phyloP scores from a whole-genome alignment of 2,329 filamentous ascomycete genomes.

The Pseudogymnoascus sp. region DNA sequence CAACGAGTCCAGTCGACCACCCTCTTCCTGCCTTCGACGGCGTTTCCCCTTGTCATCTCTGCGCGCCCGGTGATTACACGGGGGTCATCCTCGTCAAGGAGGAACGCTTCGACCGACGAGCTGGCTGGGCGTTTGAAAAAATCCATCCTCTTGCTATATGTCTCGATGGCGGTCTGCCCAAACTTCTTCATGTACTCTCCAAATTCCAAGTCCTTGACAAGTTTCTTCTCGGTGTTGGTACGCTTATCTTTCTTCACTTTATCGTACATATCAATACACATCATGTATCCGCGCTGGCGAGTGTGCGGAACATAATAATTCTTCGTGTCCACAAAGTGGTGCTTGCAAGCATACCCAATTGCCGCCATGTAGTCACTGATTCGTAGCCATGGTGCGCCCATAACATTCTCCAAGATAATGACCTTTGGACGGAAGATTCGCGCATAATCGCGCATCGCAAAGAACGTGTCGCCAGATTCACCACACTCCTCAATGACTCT shows the following conservation, averaged over 20 bases:
- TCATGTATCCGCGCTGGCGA: conserved; percentile 49
- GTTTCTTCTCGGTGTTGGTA: conserved; percentile 35
- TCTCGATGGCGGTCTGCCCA: not conserved
- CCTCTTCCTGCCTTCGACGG: conserved; percentile 26
- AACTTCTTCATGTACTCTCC: conserved; percentile 6
- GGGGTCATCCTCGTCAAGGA: conserved; percentile 46
- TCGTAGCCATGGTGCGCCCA: conserved; percentile 46
- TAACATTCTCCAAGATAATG: conserved; percentile 66
- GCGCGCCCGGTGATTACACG: conserved; percentile 43
- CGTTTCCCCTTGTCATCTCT: conserved; percentile 31
- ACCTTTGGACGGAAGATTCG: conserved; percentile 48
- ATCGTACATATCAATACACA: conserved; percentile 41
- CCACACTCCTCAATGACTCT: conserved; percentile 46
- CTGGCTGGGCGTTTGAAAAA: conserved; percentile 45
- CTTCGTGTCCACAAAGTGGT: conserved; percentile 54
- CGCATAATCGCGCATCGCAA: conserved; percentile 50
- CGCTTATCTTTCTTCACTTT: conserved; percentile 21
- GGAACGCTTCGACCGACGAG: conserved; percentile 51
- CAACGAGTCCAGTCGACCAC: conserved; percentile 47
- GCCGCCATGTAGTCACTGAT: conserved; percentile 17
- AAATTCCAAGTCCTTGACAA: conserved; percentile 30
- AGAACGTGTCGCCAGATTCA: conserved; percentile 59
- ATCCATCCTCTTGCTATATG: conserved; percentile 7
- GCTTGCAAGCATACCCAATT: conserved; percentile 46
- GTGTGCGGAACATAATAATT: conserved; percentile 68